These are phyloP conservation scores for Dryas integrifolia DNA, from an alignment of 331 rosid genomes.

Conservation along the genomic window DNA sequence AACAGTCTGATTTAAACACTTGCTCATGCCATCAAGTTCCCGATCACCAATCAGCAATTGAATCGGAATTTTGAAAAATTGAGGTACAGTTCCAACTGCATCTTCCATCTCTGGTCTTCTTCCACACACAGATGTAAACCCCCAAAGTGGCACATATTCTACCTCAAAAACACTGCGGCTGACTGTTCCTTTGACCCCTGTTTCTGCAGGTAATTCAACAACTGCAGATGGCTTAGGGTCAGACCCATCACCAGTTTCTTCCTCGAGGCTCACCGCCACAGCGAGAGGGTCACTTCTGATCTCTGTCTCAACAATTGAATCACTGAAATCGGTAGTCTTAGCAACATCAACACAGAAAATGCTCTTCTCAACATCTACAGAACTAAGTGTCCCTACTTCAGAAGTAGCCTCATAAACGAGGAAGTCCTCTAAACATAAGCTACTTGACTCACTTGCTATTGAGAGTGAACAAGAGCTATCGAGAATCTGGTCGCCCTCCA, in stretches of 20 bases:
- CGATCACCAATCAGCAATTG: constrained; percentile 71
- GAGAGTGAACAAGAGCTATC: constrained; percentile 70
- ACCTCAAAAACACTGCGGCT: constrained; percentile 81
- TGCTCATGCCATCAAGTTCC: constrained; percentile 52
- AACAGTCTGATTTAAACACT: constrained; percentile 50
- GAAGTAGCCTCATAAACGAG: constrained; percentile 45
- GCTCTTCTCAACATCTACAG: constrained; percentile 41
- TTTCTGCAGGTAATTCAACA: constrained; percentile 55
- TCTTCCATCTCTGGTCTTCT: constrained; percentile 97
- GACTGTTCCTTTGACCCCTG: constrained; percentile 38
- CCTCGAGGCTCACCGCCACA: constrained; percentile 47
- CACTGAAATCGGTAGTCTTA: constrained; percentile 31
- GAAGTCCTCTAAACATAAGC: constrained; percentile 68
- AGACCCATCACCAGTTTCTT: constrained; percentile 44
- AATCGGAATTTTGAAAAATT: constrained; percentile 62
- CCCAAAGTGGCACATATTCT: constrained; percentile 80
- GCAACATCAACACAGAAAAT: constrained; percentile 36
- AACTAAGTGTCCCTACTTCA: constrained; percentile 44
- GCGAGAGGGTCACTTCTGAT: constrained; percentile 42
- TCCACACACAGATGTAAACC: constrained; percentile 63
- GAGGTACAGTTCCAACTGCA: constrained; percentile 61
- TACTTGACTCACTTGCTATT: constrained; percentile 63
- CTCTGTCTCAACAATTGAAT: constrained; percentile 34
- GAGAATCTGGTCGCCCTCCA: constrained; percentile 63
- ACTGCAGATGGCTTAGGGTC: constrained; percentile 31